Conservation (phyloP, 1,284 basidiomycete genomes). For the Phellinidium pouzarii region DNA sequence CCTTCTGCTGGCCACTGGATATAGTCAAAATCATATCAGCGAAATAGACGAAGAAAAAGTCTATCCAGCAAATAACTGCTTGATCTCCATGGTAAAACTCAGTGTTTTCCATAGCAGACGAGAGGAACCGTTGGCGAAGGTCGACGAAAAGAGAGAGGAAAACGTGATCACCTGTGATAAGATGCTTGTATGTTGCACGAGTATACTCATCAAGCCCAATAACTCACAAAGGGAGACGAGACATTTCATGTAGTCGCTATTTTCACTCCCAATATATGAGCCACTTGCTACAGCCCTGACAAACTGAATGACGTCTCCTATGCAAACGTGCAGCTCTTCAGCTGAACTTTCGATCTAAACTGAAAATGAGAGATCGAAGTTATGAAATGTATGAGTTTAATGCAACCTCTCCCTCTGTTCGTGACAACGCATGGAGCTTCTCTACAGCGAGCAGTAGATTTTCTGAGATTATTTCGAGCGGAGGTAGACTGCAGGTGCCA, state of each 20-base stretch:
- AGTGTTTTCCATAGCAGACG: neutral
- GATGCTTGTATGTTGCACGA: neutral
- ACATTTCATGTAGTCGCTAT: slow-evolving; percentile 3
- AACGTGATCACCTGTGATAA: slow-evolving; percentile 4
- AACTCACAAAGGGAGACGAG: slow-evolving; percentile 7
- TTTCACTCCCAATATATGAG: neutral
- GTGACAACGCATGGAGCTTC: neutral
- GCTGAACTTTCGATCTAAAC: neutral
- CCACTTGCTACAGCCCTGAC: slow-evolving; percentile 1
- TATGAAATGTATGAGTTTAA: neutral
- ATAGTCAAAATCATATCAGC: slow-evolving; percentile 34
- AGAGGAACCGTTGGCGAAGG: slow-evolving; percentile 4
- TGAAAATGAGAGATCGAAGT: neutral
- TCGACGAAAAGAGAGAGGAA: slow-evolving; percentile 10
- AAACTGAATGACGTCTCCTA: slow-evolving; percentile 10
- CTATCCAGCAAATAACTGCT: slow-evolving; percentile 52
- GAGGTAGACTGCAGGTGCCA: too few species aligned
- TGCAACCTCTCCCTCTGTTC: neutral
- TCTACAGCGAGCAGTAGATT: neutral
- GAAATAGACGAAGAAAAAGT: slow-evolving; percentile 50
- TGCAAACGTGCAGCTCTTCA: neutral
- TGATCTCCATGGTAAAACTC: neutral
- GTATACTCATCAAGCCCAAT: neutral
- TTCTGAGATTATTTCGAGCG: neutral
- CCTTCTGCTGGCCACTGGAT: slow-evolving; percentile 27